A percentile compares a stretch with the other conserved stretches of the same genome.
Evolutionary conservation across 805 yeast species (phyloP).

Genomic region (Starmerella kuoi): DNA sequence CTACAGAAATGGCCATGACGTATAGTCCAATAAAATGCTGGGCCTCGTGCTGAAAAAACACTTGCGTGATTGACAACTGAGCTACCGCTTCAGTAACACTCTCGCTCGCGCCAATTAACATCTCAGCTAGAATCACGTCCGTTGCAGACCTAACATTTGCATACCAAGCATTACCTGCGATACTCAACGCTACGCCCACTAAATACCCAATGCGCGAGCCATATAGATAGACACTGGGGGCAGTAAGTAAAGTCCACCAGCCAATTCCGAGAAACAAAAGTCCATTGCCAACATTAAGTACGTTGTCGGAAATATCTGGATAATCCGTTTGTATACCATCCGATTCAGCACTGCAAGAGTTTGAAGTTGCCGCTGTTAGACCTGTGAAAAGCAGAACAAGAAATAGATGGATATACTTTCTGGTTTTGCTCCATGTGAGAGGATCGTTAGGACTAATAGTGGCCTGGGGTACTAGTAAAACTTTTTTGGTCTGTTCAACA

Average conservation of each 20-base stretch:
- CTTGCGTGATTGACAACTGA: conserved; percentile 52
- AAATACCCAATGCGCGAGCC: conserved; percentile 58
- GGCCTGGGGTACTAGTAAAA: conserved; percentile 54
- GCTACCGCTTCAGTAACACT: conserved; percentile 70
- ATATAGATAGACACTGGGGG: conserved; percentile 18
- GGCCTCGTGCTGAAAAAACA: conserved; percentile 65
- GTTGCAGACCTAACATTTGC: conserved; percentile 41
- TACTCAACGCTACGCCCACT: conserved; percentile 47
- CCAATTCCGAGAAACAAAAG: conserved; percentile 62
- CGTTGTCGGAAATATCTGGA: conserved; percentile 44
- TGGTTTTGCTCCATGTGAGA: conserved; percentile 43
- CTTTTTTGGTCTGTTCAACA: conserved; percentile 26
- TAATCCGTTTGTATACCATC: conserved; percentile 51
- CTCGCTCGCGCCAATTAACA: conserved; percentile 69
- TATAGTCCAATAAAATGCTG: conserved; percentile 62
- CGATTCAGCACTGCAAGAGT: conserved; percentile 62
- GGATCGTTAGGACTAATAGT: conserved; percentile 61
- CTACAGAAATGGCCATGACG: conserved; percentile 61
- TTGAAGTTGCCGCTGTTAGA: conserved; percentile 43
- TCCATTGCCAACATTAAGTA: conserved; percentile 75
- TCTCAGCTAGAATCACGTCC: conserved; percentile 65
- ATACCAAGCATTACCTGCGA: conserved; percentile 61
- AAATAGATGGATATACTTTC: conserved; percentile 39
- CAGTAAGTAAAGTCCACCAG: conserved; percentile 41
- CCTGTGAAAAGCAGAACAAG: conserved; percentile 33